phyloP scores from a whole-genome alignment of 192 early-diverging fungal genomes.

The Entomortierella parvispora region DNA sequence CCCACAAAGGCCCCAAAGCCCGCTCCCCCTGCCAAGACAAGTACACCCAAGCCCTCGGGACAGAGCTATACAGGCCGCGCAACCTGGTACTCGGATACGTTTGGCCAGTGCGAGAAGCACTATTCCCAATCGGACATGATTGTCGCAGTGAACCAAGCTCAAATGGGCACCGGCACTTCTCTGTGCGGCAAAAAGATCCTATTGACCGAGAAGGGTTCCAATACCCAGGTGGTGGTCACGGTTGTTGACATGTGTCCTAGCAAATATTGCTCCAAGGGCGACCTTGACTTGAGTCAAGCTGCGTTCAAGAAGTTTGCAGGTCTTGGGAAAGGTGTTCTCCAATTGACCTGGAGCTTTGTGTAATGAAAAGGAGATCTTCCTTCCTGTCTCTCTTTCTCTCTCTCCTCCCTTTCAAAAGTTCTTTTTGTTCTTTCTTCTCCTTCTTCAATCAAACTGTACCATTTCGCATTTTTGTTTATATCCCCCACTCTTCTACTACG shows the following conservation, averaged over 20 bases:
- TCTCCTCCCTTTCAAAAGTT: no score
- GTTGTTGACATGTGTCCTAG: conserved; percentile 50
- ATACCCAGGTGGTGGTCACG: conserved; percentile 27
- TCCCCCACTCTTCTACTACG: neutral
- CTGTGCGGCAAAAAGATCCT: conserved; percentile 44
- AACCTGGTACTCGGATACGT: conserved; percentile 52
- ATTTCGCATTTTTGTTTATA: neutral
- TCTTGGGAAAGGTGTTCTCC: conserved; percentile 18
- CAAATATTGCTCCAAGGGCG: conserved; percentile 35
- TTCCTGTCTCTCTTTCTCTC: no score
- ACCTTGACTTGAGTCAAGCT: conserved; percentile 32
- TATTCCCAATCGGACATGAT: conserved; percentile 50
- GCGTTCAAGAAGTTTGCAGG: conserved; percentile 46
- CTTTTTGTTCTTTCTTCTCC: neutral
- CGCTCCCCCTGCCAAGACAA: neutral
- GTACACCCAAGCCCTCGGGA: neutral
- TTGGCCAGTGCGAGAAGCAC: conserved; percentile 35
- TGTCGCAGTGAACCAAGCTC: conserved; percentile 47
- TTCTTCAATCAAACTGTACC: neutral
- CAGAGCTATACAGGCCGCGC: conserved; percentile 22
- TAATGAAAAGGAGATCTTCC: conserved; percentile 10
- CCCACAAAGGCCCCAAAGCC: conserved; percentile 4
- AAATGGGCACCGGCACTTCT: conserved; percentile 41
- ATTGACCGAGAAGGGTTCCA: conserved; percentile 27
- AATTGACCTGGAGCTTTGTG: conserved; percentile 31